A percentile compares a stretch with the other conserved stretches of the same genome.
Evolutionary conservation across 345 rosid species (phyloP).

Genomic region (Noccaea bulbosa): DNA sequence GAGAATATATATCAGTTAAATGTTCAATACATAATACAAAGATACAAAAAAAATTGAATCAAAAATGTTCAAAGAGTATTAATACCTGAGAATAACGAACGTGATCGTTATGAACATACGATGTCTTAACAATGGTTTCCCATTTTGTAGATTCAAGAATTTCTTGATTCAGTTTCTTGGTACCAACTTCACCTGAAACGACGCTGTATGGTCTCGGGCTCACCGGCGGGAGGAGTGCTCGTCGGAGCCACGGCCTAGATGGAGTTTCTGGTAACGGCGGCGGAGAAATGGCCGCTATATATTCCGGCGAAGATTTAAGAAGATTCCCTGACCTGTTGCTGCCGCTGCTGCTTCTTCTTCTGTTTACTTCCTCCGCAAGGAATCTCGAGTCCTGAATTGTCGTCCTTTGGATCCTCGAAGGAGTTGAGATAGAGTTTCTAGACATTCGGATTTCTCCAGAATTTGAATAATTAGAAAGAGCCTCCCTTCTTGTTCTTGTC

Average conservation of each 20-base stretch:
- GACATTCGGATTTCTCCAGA: conserved; percentile 40
- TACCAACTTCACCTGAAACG: conserved; percentile 37
- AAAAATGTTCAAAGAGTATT: background rate
- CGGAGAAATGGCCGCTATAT: conserved; percentile 46
- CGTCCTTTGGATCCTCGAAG: conserved; percentile 44
- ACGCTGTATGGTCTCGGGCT: conserved; percentile 45
- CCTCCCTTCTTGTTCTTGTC: conserved; percentile 47
- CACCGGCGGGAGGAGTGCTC: conserved; percentile 61
- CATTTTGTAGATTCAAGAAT: conserved; percentile 61
- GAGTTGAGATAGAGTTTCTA: conserved; percentile 38
- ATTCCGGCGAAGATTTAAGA: conserved; percentile 12
- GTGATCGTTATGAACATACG: conserved; percentile 72
- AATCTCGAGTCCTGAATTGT: conserved; percentile 27
- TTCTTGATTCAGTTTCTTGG: conserved; percentile 47
- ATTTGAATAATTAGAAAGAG: conserved; percentile 50
- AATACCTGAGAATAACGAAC: conserved; percentile 88
- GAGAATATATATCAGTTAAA: background rate
- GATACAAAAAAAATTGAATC: background rate
- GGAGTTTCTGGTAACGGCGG: conserved; percentile 80
- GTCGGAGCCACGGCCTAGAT: conserved; percentile 85
- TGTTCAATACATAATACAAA: background rate
- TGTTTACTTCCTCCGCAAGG: conserved; percentile 37
- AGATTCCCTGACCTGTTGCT: conserved; percentile 28
- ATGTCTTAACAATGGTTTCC: conserved; percentile 97
- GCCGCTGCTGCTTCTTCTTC: conserved; percentile 28